A percentile compares a stretch with the other conserved stretches of the same genome.
These are phyloP conservation scores for Scutellaria galericulata DNA, from an alignment of 257 asterid species.

Conservation along the genomic window DNA sequence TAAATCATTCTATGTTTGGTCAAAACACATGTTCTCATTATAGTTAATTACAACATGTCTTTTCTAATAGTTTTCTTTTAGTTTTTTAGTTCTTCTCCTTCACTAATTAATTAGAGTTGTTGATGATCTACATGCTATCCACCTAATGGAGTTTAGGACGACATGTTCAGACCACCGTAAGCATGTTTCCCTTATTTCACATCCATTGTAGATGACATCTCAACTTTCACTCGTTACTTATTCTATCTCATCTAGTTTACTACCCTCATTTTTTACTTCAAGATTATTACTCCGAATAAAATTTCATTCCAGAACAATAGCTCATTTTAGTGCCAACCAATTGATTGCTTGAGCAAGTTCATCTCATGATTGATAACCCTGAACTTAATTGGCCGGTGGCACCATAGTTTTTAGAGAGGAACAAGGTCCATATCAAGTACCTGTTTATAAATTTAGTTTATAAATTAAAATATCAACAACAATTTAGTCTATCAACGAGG, in stretches of 20 bases:
- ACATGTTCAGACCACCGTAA: not conserved
- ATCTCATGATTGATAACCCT: slow-evolving; percentile 4
- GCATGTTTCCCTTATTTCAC: not conserved
- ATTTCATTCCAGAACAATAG: not conserved
- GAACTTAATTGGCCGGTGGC: not conserved
- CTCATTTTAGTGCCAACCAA: not conserved
- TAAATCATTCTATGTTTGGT: not conserved
- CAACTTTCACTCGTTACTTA: not conserved
- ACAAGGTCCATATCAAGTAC: too few species aligned
- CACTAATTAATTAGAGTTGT: not conserved
- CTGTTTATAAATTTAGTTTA: too few species aligned
- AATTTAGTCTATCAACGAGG: too few species aligned
- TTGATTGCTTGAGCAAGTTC: slow-evolving; percentile 12
- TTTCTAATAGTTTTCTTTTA: not conserved
- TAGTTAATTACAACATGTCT: not conserved
- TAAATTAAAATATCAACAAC: too few species aligned
- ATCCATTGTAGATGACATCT: not conserved
- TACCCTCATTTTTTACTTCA: slow-evolving; percentile 3
- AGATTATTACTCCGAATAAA: not conserved
- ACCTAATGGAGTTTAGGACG: too few species aligned
- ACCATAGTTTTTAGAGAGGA: too few species aligned
- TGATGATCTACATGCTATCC: not conserved
- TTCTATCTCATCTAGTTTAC: not conserved
- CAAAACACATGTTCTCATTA: not conserved
- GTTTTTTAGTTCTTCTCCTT: not conserved